phyloP scores from a whole-genome alignment of 2,329 filamentous ascomycete species.

The Cordyceps cateniannulata region DNA sequence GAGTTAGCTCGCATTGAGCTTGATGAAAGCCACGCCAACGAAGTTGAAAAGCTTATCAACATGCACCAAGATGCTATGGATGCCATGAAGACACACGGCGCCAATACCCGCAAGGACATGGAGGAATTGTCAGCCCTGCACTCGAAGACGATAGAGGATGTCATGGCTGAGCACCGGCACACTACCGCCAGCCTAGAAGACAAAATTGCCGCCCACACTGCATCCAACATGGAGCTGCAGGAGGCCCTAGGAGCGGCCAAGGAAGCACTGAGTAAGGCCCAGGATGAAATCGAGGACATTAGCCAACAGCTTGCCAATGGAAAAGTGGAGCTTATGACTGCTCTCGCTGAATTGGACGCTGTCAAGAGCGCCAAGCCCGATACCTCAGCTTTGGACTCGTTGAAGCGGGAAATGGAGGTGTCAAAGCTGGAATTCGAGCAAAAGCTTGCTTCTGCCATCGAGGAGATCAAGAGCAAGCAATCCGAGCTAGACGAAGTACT shows the following conservation, averaged over 20 bases:
- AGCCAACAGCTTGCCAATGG: slow-evolving; percentile 49
- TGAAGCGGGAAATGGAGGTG: slow-evolving; percentile 43
- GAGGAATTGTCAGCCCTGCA: slow-evolving; percentile 34
- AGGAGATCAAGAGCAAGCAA: slow-evolving; percentile 29
- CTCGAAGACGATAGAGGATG: slow-evolving; percentile 31
- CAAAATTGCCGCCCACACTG: slow-evolving; percentile 29
- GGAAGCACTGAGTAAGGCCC: slow-evolving; percentile 36
- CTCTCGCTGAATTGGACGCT: slow-evolving; percentile 55
- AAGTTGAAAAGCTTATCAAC: slow-evolving; percentile 40
- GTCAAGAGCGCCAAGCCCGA: slow-evolving; percentile 50
- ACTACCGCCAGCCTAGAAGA: slow-evolving; percentile 29
- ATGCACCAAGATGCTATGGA: slow-evolving; percentile 37
- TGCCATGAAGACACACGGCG: slow-evolving; percentile 32
- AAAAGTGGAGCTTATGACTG: slow-evolving; percentile 54
- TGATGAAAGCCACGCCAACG: slow-evolving; percentile 37
- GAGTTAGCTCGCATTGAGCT: slow-evolving; percentile 40
- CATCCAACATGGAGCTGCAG: slow-evolving; percentile 30
- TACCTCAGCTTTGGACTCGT: slow-evolving; percentile 45
- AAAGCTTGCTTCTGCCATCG: slow-evolving; percentile 29
- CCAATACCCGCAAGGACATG: slow-evolving; percentile 34
- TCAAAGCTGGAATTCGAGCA: slow-evolving; percentile 42
- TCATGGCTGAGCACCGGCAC: slow-evolving; percentile 33
- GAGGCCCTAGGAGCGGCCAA: slow-evolving; percentile 32
- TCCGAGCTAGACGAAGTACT: slow-evolving; percentile 29
- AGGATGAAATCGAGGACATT: slow-evolving; percentile 43